Conservation (phyloP, 225 moss, liverwort and hornwort species). For the Polytrichum formosum region DNA sequence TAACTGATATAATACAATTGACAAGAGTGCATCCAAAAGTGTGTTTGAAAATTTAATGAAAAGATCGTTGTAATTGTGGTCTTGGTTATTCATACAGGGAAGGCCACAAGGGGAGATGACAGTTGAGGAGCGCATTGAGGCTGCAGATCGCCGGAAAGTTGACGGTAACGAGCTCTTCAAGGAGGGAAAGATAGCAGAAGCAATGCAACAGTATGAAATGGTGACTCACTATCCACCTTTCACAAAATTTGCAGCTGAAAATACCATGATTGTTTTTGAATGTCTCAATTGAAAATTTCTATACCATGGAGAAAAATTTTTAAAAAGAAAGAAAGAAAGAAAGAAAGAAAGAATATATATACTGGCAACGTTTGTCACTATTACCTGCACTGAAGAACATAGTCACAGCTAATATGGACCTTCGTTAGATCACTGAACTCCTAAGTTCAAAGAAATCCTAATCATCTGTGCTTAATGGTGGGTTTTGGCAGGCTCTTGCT, state of each 20-base stretch:
- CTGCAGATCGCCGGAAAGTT: conserved; percentile 90
- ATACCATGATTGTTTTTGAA: too few species aligned
- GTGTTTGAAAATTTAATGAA: too few species aligned
- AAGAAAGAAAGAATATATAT: not conserved
- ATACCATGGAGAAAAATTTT: too few species aligned
- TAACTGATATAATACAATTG: too few species aligned
- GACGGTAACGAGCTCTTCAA: conserved; percentile 94
- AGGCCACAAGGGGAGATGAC: conserved; percentile 88
- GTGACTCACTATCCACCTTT: conserved; percentile 26
- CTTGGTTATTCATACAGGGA: conserved; percentile 48
- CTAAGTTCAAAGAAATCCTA: not conserved
- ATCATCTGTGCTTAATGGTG: not conserved
- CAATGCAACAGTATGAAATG: conserved; percentile 99
- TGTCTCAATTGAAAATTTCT: too few species aligned
- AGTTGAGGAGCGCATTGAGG: conserved; percentile 94
- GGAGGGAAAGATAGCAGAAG: conserved; percentile 79
- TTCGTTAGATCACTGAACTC: too few species aligned
- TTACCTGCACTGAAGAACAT: not conserved
- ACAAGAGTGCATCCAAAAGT: too few species aligned
- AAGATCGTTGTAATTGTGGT: not conserved
- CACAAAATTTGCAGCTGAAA: not conserved
- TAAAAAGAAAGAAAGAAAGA: too few species aligned
- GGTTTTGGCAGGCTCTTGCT: conserved; percentile 74
- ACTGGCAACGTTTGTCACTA: not conserved
- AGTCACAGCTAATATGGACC: not conserved